Percentiles rank a stretch among this genome's conserved stretches.
phyloP scores from a whole-genome alignment of 257 asterid genomes.

The Orobanche coerulescens region DNA sequence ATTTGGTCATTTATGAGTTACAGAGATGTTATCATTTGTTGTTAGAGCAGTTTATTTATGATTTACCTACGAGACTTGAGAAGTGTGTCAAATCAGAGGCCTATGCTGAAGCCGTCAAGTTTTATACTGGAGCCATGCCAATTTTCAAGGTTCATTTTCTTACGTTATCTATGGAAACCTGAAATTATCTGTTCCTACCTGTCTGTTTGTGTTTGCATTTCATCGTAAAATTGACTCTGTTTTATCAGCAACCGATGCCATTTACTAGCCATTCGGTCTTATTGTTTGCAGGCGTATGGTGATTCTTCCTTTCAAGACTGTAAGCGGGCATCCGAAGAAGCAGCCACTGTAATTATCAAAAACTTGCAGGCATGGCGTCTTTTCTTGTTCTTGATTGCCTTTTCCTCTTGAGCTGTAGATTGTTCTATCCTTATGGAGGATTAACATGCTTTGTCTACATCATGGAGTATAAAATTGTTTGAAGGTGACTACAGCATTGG shows the following conservation, averaged over 20 bases:
- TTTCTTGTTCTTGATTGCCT: constrained; percentile 18
- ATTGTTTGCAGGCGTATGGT: constrained; percentile 68
- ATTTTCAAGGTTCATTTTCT: constrained; percentile 68
- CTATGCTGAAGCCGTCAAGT: constrained; percentile 94
- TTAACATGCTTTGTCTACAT: too few species aligned
- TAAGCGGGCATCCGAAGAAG: constrained; percentile 87
- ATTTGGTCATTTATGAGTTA: constrained; percentile 32
- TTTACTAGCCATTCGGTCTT: constrained; percentile 19
- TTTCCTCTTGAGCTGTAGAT: too few species aligned
- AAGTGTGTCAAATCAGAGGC: constrained; percentile 93
- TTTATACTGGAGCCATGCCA: constrained; percentile 92
- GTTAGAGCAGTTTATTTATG: constrained; percentile 93
- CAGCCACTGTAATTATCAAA: constrained; percentile 49
- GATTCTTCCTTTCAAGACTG: constrained; percentile 96
- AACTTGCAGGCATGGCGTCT: constrained; percentile 59
- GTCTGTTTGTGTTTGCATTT: neutral
- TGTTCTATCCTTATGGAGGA: too few species aligned
- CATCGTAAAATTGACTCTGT: constrained; percentile 7
- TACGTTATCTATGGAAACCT: neutral
- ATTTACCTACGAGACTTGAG: constrained; percentile 82
- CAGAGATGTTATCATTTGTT: constrained; percentile 33
- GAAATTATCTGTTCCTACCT: neutral
- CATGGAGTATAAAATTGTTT: too few species aligned
- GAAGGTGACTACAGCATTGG: too few species aligned
- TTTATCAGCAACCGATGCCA: constrained; percentile 14